Evolutionary conservation across 768 basidiomycete genomes (phyloP).

Genomic region (Collybia sp.): DNA sequence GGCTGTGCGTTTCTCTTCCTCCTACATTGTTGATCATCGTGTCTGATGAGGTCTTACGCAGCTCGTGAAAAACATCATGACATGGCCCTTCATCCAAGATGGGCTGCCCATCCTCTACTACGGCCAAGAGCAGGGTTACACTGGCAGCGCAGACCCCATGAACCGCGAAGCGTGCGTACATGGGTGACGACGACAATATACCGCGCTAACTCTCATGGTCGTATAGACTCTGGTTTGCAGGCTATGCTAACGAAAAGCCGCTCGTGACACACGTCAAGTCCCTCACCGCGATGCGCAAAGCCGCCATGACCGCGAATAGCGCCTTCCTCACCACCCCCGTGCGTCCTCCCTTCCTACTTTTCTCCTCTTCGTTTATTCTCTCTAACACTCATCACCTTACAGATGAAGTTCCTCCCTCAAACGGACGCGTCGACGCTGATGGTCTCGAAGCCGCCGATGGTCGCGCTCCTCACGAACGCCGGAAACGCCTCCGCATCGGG

Average conservation of each 20-base stretch:
- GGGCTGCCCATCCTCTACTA: conserved; percentile 71
- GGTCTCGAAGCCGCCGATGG: conserved; percentile 51
- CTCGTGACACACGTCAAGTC: conserved; percentile 39
- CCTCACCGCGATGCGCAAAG: conserved; percentile 51
- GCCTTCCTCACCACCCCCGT: conserved; percentile 46
- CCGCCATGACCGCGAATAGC: conserved; percentile 36
- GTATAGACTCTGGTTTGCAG: conserved; percentile 58
- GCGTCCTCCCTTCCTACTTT: conserved; percentile 6
- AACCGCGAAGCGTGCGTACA: conserved; percentile 59
- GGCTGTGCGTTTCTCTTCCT: too few species aligned
- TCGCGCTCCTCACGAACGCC: conserved; percentile 51
- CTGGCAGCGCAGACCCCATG: conserved; percentile 50
- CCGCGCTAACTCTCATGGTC: too few species aligned
- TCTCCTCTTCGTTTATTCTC: too few species aligned
- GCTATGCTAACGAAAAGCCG: conserved; percentile 44
- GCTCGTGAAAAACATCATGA: conserved; percentile 50
- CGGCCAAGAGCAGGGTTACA: conserved; percentile 62
- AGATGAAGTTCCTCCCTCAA: conserved; percentile 43
- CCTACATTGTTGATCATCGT: not conserved
- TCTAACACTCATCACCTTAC: not conserved
- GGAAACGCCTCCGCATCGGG: conserved; percentile 31
- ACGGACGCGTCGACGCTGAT: conserved; percentile 34
- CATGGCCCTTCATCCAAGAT: conserved; percentile 61
- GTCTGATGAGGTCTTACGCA: conserved; percentile 1
- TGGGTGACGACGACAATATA: too few species aligned